A percentile compares a stretch with the other conserved stretches of the same genome.
Conservation (phyloP, 139 green algal genomes). For the Limnomonas spitsbergensis region DNA sequence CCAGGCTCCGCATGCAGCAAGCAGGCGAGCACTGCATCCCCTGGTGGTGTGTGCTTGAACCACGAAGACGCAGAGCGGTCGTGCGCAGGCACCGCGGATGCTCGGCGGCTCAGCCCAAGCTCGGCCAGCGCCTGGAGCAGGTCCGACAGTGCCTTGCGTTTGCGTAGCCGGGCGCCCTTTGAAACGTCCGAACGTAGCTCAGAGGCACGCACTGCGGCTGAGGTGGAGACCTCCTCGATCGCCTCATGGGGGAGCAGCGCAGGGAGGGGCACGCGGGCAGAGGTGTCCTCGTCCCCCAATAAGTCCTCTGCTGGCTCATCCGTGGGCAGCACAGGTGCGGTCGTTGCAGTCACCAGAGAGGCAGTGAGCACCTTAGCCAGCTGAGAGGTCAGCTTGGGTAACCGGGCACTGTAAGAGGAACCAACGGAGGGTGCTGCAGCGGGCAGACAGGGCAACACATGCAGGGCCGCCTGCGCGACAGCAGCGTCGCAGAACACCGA, state of each 20-base stretch:
- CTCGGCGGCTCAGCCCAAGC: not conserved
- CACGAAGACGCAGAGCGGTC: constrained; percentile 2
- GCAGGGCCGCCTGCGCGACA: not conserved
- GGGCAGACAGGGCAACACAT: too few species aligned
- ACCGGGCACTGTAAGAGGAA: constrained; percentile 14
- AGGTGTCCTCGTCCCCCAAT: not conserved
- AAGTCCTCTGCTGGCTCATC: constrained; percentile 9
- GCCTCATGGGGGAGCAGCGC: constrained; percentile 18
- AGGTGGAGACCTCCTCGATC: constrained; percentile 53
- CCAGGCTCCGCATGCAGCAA: not conserved
- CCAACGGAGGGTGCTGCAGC: not conserved
- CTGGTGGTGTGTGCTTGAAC: constrained; percentile 11
- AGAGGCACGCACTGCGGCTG: constrained; percentile 48
- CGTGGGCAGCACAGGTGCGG: not conserved
- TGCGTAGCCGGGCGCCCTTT: constrained; percentile 74
- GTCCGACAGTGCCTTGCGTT: constrained; percentile 72
- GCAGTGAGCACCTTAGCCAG: constrained; percentile 24
- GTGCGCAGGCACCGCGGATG: not conserved
- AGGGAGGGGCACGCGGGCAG: too few species aligned
- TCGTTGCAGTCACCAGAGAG: not conserved
- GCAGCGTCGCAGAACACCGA: not conserved
- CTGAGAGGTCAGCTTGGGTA: constrained; percentile 40
- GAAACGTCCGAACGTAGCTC: constrained; percentile 52
- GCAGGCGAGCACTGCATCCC: not conserved
- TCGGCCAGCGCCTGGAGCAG: not conserved